These are phyloP conservation scores for Fistulifera solaris DNA, from an alignment of 108 stramenopile species.

Conservation along the genomic window DNA sequence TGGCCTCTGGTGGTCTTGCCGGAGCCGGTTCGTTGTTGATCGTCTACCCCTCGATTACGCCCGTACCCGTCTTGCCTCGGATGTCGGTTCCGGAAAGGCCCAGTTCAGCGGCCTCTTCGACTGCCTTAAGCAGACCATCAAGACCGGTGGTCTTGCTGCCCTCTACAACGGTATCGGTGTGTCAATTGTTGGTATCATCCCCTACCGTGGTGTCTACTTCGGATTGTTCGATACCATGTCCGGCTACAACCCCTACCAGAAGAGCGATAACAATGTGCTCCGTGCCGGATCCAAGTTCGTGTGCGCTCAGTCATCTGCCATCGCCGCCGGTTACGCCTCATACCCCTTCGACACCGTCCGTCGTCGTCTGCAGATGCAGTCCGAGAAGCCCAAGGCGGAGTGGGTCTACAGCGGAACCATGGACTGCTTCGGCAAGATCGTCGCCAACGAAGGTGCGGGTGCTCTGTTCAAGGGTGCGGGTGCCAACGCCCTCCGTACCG, in stretches of 20 bases:
- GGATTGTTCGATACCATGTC: slow-evolving; percentile 97
- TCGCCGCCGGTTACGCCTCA: slow-evolving; percentile 91
- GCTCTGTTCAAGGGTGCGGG: slow-evolving; percentile 99
- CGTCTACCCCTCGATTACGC: slow-evolving; percentile 99
- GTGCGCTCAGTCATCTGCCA: slow-evolving; percentile 93
- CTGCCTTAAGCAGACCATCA: slow-evolving; percentile 92
- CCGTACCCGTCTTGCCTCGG: slow-evolving; percentile 97
- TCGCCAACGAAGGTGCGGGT: slow-evolving; percentile 84
- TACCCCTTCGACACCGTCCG: slow-evolving; percentile 99
- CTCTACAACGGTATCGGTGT: slow-evolving; percentile 99
- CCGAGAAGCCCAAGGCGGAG: slow-evolving; percentile 91
- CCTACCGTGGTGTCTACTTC: slow-evolving; percentile 98
- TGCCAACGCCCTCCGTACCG: slow-evolving; percentile 97
- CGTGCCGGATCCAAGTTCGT: slow-evolving; percentile 92
- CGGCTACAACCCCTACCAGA: slow-evolving; percentile 96
- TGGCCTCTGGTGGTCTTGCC: slow-evolving; percentile 95
- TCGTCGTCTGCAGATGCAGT: slow-evolving; percentile 99
- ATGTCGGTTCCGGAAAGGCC: slow-evolving; percentile 89
- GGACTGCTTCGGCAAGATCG: slow-evolving; percentile 95
- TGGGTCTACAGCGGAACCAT: slow-evolving; percentile 94
- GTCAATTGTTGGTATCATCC: slow-evolving; percentile 92
- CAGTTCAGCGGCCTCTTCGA: slow-evolving; percentile 96
- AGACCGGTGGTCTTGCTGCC: slow-evolving; percentile 70
- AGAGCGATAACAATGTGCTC: slow-evolving; percentile 69
- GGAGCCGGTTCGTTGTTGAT: slow-evolving; percentile 94